These are phyloP conservation scores for Microdochium nivale DNA, from an alignment of 2,329 filamentous ascomycete species.

Conservation along the genomic window DNA sequence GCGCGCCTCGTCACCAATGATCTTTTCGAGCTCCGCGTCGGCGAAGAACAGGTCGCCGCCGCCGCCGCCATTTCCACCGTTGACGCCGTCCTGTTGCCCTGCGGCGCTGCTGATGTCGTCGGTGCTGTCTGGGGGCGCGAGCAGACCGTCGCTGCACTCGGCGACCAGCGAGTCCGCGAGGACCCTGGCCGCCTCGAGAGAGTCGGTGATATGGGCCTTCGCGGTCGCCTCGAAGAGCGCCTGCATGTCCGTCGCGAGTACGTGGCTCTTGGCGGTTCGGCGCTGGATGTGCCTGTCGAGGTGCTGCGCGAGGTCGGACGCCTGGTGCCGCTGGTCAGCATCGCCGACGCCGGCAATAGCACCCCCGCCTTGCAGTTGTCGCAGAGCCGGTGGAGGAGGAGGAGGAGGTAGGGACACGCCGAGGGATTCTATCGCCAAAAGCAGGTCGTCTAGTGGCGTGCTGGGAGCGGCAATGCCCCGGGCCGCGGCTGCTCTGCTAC, in stretches of 20 bases:
- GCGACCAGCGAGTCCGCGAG: background rate
- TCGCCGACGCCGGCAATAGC: no score
- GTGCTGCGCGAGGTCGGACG: constrained; percentile 8
- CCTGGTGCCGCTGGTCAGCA: background rate
- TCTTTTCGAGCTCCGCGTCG: background rate
- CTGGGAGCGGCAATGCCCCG: background rate
- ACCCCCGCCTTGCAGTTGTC: no score
- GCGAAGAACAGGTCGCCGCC: background rate
- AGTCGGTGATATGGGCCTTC: constrained; percentile 9
- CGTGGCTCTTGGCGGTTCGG: constrained; percentile 15
- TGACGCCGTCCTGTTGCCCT: background rate
- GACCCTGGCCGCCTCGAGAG: background rate
- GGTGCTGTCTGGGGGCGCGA: background rate
- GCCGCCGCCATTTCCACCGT: background rate
- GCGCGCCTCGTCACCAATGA: background rate
- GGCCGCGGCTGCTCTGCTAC: background rate
- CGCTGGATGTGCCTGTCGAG: constrained; percentile 12
- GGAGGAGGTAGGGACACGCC: background rate
- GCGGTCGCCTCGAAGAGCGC: constrained; percentile 14
- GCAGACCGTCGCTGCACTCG: background rate
- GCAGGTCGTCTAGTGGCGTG: background rate
- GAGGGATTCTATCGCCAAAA: background rate
- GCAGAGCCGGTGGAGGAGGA: background rate
- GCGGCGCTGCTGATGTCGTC: background rate
- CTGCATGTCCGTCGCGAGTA: constrained; percentile 14